Evolutionary conservation across 2,329 filamentous ascomycete genomes (phyloP).

Genomic region (Chaetomiaceae sp.): DNA sequence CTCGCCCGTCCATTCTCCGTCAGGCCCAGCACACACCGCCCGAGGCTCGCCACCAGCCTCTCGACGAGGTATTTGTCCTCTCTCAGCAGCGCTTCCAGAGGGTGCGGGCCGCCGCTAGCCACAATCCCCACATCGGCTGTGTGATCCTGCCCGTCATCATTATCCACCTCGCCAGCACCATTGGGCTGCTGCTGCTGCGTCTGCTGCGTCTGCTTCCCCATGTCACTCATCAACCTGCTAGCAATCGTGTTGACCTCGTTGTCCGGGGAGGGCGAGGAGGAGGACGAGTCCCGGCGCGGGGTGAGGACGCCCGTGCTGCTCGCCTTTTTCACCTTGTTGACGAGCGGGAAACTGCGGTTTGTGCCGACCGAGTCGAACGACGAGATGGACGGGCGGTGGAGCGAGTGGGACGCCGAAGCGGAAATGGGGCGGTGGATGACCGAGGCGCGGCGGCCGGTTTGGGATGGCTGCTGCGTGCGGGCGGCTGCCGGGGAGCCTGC

Average conservation of each 20-base stretch:
- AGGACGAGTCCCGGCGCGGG: conserved; percentile 40
- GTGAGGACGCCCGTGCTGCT: conserved; percentile 44
- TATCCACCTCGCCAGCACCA: neutral
- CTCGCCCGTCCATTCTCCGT: conserved; percentile 51
- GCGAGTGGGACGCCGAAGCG: conserved; percentile 33
- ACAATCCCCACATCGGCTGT: no score
- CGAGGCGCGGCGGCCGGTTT: conserved; percentile 27
- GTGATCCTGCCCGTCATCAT: no score
- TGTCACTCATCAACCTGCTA: conserved; percentile 46
- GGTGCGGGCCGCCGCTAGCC: conserved; percentile 31
- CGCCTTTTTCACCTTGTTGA: conserved; percentile 44
- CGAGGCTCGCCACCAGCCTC: conserved; percentile 54
- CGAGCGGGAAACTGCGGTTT: conserved; percentile 58
- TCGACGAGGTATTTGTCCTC: conserved; percentile 60
- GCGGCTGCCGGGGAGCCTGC: conserved; percentile 2
- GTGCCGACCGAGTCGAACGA: conserved; percentile 57
- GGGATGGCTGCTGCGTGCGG: neutral
- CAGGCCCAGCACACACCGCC: conserved; percentile 56
- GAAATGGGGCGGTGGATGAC: conserved; percentile 43
- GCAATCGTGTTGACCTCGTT: conserved; percentile 45
- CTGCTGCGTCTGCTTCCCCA: conserved; percentile 23
- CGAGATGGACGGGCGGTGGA: conserved; percentile 53
- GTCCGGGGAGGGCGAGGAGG: conserved; percentile 3
- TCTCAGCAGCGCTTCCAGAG: conserved; percentile 44
- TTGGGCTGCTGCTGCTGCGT: no score